Evolutionary conservation across 176 grass and related monocot genomes (phyloP), one percentile per base, ranked within the genome.

Genomic region (Puccinellia tenuiflora): DNA sequence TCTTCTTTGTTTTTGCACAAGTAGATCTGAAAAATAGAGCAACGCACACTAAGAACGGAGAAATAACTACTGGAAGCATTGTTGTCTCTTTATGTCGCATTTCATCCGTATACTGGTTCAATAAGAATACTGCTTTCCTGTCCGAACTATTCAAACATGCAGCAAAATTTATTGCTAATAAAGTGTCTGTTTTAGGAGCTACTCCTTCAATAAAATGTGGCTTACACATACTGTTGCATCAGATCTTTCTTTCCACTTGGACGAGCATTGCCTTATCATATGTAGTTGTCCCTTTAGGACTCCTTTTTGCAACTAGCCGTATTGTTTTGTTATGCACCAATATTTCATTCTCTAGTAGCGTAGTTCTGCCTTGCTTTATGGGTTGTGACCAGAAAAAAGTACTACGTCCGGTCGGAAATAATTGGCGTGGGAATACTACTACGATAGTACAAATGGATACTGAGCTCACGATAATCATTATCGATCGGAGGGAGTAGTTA

Each of bases 1-100:
- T 81, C 13, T 54, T 50, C 12, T 81, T 81, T 84, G 25, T 12
- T 51, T 78, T 66, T 42, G 42, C 39, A 64, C 29, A 86, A 79
- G 68, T 43, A 42, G 37, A 80, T 50, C n/a, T 48, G 25, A 18
- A 67, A 39, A 42, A 38, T 53, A 7, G 35, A 61, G 51, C 71
- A 75, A 9, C 39, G 71, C 64, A 26, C 12, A 59, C n/a, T 72
- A 11, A 76, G 39, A 87, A 70, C 2, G 61, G 16, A 60, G n/a
- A 65, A 39, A 62, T 42, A 55, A 33, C 6, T 50, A 61, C 29
- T 12, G 20, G 16, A 55, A 81, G 34, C 25, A 54, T 3, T 30
- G 34, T 22, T 73, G 17, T 48, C n/a, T 67, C 1, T 63, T 40
- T 60, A 47, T 77, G 11, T 18, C 61, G 46, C 62, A 70, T 56